Conservation (phyloP, 2,329 filamentous ascomycete genomes). For the Davidsoniella virescens region DNA sequence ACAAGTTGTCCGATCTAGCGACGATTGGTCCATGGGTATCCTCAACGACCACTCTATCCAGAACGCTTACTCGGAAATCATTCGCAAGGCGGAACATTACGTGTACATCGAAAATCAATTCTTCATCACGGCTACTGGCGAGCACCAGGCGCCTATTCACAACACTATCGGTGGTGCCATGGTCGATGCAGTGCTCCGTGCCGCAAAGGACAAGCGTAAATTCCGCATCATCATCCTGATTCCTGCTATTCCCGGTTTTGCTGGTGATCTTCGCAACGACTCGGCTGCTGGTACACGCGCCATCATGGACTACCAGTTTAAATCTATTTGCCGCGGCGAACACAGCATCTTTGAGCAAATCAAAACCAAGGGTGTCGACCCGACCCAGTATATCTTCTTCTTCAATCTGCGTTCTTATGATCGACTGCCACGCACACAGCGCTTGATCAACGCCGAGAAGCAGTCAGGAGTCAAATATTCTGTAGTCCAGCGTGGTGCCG, state of each 20-base stretch:
- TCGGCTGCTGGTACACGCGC: slow-evolving; percentile 74
- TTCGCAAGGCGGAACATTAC: slow-evolving; percentile 74
- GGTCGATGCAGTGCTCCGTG: slow-evolving; percentile 73
- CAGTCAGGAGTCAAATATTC: slow-evolving; percentile 71
- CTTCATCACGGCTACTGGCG: slow-evolving; percentile 87
- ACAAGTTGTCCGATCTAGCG: slow-evolving; percentile 77
- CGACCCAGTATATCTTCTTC: slow-evolving; percentile 67
- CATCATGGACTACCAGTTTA: slow-evolving; percentile 99
- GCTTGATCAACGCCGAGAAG: slow-evolving; percentile 58
- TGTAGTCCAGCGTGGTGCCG: slow-evolving; percentile 73
- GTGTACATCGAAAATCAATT: slow-evolving; percentile 99
- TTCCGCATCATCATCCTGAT: slow-evolving; percentile 86
- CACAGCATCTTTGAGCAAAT: slow-evolving; percentile 80
- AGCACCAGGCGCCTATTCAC: slow-evolving; percentile 70
- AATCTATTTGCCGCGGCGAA: slow-evolving; percentile 81
- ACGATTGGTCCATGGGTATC: slow-evolving; percentile 89
- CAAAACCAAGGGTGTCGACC: slow-evolving; percentile 55
- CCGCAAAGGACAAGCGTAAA: slow-evolving; percentile 67
- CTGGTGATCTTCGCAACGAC: slow-evolving; percentile 70
- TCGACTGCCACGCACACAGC: slow-evolving; percentile 67
- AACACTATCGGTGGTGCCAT: slow-evolving; percentile 82
- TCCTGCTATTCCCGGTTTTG: slow-evolving; percentile 84
- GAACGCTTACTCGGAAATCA: slow-evolving; percentile 72
- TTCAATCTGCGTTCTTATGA: slow-evolving; percentile 93
- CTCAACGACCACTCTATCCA: slow-evolving; percentile 72